Evolutionary conservation across 2,329 filamentous ascomycete species (phyloP), one percentile per base, ranked within the genome.

Genomic region (Penicillium aurantiogriseum): DNA sequence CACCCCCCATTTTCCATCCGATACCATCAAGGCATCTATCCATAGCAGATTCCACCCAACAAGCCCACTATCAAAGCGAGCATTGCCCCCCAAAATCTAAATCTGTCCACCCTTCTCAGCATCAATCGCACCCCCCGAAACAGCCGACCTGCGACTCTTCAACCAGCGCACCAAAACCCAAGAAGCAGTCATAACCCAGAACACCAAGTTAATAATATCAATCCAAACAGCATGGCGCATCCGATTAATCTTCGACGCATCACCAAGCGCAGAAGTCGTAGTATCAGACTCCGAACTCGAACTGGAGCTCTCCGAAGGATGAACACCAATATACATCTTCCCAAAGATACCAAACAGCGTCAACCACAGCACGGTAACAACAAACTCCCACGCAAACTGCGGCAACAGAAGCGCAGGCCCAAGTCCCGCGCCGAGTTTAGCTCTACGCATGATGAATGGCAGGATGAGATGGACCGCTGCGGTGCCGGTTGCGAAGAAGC

Each of bases 161-260:
- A 71, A 68, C 71, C 72, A 77, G 46, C 72, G 65, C 52, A 76
- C 10, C 33, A 74, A 69, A 36, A 64, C 69, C 69, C 71, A 75
- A 7, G 63, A 63, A 23, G 84, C 81, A 3, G 85, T 86, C 46
- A 87, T 73, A 49, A 91, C 76, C 92, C 92, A 96, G 50, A 96
- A 79, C 15, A 91, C 70, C 72, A 91, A 83, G 71, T 88, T 90
- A 46, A 83, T 79, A 50, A 96, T 74, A 72, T 93, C 89, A 45
- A 96, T 81, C 89, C 90, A 96, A 17, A 94, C 90, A 5, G 91
- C 90, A 69, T 88, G 86, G 78, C 92, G 91, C 91, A 96, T 96
- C 56, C 90, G 83, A 63, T 80, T 77, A 56, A 93, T 82, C 49
- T 64, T 68, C 17, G 46, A 48, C 38, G 53, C 57, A 57, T 66